Conservation (phyloP, 495 filamentous ascomycete genomes). For the Astrothelium subdiscretum region DNA sequence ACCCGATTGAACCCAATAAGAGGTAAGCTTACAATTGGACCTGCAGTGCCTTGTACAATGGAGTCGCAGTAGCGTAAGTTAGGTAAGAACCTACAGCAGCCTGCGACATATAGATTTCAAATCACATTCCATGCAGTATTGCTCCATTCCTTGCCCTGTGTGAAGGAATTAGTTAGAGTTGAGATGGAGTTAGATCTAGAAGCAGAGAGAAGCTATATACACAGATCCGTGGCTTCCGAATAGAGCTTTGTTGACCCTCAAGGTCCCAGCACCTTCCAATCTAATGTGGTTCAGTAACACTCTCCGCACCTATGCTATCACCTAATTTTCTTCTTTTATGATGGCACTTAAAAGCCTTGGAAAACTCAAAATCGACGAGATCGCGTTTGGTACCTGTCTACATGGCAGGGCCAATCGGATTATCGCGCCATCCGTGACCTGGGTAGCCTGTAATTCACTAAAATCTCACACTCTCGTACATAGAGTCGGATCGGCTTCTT, state of each 20-base stretch:
- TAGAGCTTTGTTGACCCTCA: no score
- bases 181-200: no score
- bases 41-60: background rate
- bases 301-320: background rate
- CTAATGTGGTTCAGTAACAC: no score
- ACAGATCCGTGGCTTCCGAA: no score
- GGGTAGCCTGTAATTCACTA: background rate
- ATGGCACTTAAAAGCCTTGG: background rate
- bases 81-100: background rate
- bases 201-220: no score
- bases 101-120: background rate
- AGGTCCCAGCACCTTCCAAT: no score
- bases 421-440: background rate
- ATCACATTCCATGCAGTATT: background rate
- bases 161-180: no score
- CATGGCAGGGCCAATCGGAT: background rate
- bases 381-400: background rate
- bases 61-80: background rate
- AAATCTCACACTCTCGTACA: background rate
- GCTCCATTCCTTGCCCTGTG: background rate
- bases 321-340: background rate
- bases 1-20: background rate
- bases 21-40: background rate
- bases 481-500: background rate
- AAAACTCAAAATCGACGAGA: background rate